Base-by-base conservation (phyloP, 2,329 filamentous ascomycete genomes). In the Pestalotiopsis fici region DNA sequence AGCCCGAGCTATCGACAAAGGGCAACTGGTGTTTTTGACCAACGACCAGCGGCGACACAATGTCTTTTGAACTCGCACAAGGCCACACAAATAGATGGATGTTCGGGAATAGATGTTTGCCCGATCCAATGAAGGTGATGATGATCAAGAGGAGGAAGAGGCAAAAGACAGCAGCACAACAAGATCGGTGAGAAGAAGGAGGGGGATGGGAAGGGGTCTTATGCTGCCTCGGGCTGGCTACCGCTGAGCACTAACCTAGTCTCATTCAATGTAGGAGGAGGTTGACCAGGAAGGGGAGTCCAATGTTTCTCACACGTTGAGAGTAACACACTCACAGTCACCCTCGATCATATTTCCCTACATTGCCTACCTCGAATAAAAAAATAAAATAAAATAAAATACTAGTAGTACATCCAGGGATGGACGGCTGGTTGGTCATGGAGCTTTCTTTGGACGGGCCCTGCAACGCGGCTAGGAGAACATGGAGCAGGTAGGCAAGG, bases 131-230 rank as follows among this genome's bases (percentile, higher is more conserved):
- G 47, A 43, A 50, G 7, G 31, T 7, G 27, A 25, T 54, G 50
- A 54, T 64, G 50, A 43, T 43, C 61, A 64, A 56, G 43, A 54
- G 31, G 25, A 64, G 23, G 61, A 31, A 54, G 61, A 47, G 61
- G 43, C 43, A 50, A 50, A 64, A 27, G 28, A 28, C 39, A 55
- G 28, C 37, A 56, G 28, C 27, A 37, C 25, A 64, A 47, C 27
- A 35, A 25, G 47, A 56, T 31, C 61, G 61, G 61, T 64, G 61
- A 54, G 61, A 54, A 28, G 43, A 21, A 64, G 47, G 61, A 55
- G 61, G 61, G 61, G 61, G 43, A 39, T 47, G 21, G 31, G 43
- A 56, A 64, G 61, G 39, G 61, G 28, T 64, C 61, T 64, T 64
- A 64, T 56, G 61, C 31, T 35, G 61, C 37, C 47, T 64, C 39